Conservation (phyloP, 768 basidiomycete genomes). For the Lyophyllum shimeji region DNA sequence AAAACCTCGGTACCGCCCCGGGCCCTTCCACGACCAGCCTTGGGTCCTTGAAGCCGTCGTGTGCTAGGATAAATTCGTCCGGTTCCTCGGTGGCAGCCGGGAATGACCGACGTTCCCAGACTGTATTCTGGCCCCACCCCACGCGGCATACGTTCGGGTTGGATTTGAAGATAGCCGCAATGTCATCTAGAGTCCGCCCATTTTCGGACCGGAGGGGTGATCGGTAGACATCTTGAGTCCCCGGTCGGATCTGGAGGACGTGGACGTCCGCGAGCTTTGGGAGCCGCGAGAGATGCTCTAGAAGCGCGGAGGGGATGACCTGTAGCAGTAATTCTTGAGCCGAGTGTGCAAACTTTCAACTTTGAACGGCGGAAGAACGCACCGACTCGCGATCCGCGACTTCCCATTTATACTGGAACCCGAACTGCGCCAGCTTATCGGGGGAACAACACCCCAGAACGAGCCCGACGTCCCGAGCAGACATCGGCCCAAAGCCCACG, state of each 20-base stretch:
- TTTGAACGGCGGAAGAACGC: neutral
- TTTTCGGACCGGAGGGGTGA: neutral
- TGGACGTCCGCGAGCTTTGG: slow-evolving; percentile 22
- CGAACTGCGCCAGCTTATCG: slow-evolving; percentile 14
- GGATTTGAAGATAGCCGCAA: neutral
- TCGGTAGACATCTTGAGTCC: neutral
- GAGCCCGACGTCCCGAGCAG: slow-evolving; percentile 1
- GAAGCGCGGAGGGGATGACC: slow-evolving; percentile 15
- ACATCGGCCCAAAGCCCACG: slow-evolving; percentile 15
- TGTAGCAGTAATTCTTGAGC: neutral
- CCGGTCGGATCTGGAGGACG: slow-evolving; percentile 20
- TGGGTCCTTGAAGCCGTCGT: neutral
- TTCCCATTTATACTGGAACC: slow-evolving; percentile 18
- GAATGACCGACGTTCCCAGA: slow-evolving; percentile 3
- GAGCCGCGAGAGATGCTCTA: slow-evolving; percentile 12
- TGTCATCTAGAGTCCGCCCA: neutral
- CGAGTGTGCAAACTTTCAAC: neutral
- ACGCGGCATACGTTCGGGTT: neutral
- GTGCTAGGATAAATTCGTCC: neutral
- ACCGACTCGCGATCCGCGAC: slow-evolving; percentile 8
- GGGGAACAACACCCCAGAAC: slow-evolving; percentile 11
- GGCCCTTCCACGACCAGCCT: neutral
- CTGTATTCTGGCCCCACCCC: neutral
- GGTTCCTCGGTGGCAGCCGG: neutral
- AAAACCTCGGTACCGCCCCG: slow-evolving; percentile 2